These are phyloP conservation scores for Talaromyces sp. DNA, from an alignment of 2,329 filamentous ascomycete genomes.

Conservation along the genomic window DNA sequence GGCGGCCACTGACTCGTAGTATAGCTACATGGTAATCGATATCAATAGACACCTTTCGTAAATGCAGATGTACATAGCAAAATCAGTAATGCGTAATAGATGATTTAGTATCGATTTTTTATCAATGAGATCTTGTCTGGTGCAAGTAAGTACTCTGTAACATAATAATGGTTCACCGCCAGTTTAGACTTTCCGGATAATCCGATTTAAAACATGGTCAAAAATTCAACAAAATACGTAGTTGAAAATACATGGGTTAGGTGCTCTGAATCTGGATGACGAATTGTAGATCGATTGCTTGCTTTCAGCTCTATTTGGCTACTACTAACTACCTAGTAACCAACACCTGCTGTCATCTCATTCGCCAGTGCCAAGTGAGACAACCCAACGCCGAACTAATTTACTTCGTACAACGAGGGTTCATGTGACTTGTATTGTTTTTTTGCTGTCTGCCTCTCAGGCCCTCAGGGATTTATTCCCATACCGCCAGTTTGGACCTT, in stretches of 20 bases:
- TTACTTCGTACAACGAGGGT: neutral
- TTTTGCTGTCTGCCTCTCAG: neutral
- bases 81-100: neutral
- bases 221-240: neutral
- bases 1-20: neutral
- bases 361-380: neutral
- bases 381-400: neutral
- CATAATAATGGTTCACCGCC: neutral
- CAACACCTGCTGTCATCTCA: neutral
- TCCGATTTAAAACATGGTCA: neutral
- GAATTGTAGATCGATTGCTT: neutral
- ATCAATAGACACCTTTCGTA: neutral
- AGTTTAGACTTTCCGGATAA: neutral
- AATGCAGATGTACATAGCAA: neutral
- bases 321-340: neutral
- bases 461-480: neutral
- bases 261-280: neutral
- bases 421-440: neutral
- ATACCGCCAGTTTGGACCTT: neutral
- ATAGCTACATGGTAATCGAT: neutral
- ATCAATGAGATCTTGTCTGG: neutral
- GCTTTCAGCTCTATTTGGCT: neutral
- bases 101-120: too few relatives aligned
- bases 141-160: neutral
- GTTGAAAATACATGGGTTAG: neutral